A percentile compares a stretch with the other conserved stretches of the same genome.
These are phyloP conservation scores for Colletotrichum musicola DNA, from an alignment of 2,329 filamentous ascomycete species.

Conservation along the genomic window DNA sequence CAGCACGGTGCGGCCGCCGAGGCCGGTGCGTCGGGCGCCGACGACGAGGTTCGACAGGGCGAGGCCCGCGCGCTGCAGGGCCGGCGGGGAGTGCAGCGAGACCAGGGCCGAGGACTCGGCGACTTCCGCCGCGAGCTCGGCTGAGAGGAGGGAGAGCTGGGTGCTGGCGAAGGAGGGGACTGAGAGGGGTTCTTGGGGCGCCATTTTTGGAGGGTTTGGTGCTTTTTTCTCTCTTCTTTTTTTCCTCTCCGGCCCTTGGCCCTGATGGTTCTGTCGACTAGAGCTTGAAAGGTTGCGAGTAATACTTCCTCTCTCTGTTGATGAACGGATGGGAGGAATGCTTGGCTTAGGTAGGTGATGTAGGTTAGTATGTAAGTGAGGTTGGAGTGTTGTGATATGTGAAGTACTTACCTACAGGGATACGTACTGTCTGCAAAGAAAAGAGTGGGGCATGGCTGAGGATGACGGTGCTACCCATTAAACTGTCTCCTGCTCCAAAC, in stretches of 20 bases:
- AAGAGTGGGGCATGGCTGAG: no score
- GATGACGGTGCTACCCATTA: no score
- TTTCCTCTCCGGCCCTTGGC: not conserved
- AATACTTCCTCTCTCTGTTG: no score
- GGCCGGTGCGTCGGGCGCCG: constrained; percentile 83
- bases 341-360: no score
- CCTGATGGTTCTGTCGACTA: no score
- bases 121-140: constrained; percentile 80
- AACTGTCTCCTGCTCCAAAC: no score
- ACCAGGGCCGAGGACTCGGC: constrained; percentile 77
- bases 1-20: constrained; percentile 91
- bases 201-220: constrained; percentile 48
- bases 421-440: no score
- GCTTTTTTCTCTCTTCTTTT: not conserved
- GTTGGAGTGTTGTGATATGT: not conserved
- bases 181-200: constrained; percentile 62
- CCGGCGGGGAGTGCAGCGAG: constrained; percentile 74
- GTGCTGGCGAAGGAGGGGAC: constrained; percentile 77
- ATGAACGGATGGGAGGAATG: not conserved
- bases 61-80: constrained; percentile 81
- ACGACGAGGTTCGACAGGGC: constrained; percentile 83
- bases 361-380: not conserved
- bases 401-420: no score
- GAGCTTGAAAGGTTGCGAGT: no score
- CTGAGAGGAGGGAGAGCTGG: constrained; percentile 78